Conservation (phyloP, 768 basidiomycete genomes). For the Boletus vermiculosoides region DNA sequence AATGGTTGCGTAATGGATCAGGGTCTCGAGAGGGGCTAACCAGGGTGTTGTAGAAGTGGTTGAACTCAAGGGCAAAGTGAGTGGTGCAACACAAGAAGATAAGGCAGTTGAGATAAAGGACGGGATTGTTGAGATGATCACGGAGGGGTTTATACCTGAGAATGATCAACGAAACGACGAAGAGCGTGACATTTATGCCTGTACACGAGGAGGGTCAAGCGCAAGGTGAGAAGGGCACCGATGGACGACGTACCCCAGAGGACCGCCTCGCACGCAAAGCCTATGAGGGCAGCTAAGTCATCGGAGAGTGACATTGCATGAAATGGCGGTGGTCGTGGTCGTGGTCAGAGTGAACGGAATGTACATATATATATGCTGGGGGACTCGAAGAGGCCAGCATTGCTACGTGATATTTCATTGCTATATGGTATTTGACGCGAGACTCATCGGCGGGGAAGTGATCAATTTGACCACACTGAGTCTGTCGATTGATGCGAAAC, state of each 20-base stretch:
- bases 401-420: no score
- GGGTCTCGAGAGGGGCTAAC: slow-evolving; percentile 20
- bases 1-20: neutral
- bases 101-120: slow-evolving; percentile 29
- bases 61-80: slow-evolving; percentile 37
- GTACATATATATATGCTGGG: no score
- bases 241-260: slow-evolving; percentile 32
- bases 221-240: no score
- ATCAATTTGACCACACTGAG: no score
- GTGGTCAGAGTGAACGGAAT: no score
- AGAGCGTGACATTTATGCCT: slow-evolving; percentile 29
- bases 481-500: no score
- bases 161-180: slow-evolving; percentile 29
- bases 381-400: no score
- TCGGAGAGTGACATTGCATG: no score
- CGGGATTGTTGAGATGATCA: slow-evolving; percentile 20
- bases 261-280: slow-evolving; percentile 35
- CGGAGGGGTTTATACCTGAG: slow-evolving; percentile 13
- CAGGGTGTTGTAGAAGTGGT: slow-evolving; percentile 33
- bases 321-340: no score
- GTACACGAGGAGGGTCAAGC: neutral
- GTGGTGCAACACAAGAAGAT: slow-evolving; percentile 35
- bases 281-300: no score
- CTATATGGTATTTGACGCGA: no score
- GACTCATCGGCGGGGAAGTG: no score